A percentile compares a stretch with the other conserved stretches of the same genome.
phyloP scores from a whole-genome alignment of 768 basidiomycete species.

The Lepiota venenata region DNA sequence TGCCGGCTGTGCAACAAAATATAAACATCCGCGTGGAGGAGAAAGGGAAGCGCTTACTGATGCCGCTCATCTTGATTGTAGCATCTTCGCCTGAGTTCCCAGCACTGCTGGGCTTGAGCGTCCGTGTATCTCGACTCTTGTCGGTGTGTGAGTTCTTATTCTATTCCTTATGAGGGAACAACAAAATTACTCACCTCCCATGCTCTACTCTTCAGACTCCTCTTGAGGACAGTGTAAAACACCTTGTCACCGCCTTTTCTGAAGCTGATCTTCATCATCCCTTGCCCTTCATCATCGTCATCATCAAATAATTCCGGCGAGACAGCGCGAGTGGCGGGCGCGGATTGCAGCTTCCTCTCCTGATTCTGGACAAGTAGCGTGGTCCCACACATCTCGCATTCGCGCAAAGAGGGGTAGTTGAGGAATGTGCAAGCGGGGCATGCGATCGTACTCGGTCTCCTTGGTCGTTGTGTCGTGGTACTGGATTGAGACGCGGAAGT shows the following conservation, averaged over 20 bases:
- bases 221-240: conserved; percentile 76
- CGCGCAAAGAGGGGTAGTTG: conserved; percentile 69
- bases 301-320: conserved; percentile 42
- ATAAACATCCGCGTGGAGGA: conserved; percentile 2
- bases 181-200: conserved; percentile 57
- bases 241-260: conserved; percentile 85
- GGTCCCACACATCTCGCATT: conserved; percentile 87
- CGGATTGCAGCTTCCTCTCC: conserved; percentile 46
- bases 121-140: not conserved
- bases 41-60: conserved; percentile 10
- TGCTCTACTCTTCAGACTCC: conserved; percentile 61
- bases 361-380: conserved; percentile 41
- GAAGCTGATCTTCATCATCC: conserved; percentile 81
- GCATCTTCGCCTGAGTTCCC: not conserved
- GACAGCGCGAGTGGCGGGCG: conserved; percentile 60
- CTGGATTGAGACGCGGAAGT: not conserved
- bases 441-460: conserved; percentile 38
- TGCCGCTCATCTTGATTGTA: conserved; percentile 7
- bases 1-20: conserved; percentile 55
- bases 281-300: conserved; percentile 23
- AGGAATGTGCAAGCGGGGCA: conserved; percentile 93
- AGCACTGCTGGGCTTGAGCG: not conserved
- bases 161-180: not conserved
- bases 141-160: not conserved
- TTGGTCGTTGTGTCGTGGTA: not conserved